These are phyloP conservation scores for Megacollybia marginata DNA, from an alignment of 768 basidiomycete genomes.

Conservation along the genomic window DNA sequence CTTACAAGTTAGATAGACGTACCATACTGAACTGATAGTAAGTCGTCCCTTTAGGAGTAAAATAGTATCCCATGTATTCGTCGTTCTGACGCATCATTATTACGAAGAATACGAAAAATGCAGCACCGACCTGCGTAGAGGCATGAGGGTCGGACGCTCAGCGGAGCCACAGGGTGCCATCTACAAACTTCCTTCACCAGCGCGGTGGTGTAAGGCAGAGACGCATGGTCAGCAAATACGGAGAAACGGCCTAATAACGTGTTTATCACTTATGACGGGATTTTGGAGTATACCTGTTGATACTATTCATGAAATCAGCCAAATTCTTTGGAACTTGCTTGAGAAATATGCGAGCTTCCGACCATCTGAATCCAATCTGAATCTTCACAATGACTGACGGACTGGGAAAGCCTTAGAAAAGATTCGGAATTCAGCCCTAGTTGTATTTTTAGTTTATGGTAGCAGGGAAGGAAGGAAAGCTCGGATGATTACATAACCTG, in stretches of 20 bases:
- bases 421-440: too few relatives aligned
- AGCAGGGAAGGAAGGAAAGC: too few relatives aligned
- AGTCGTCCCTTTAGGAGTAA: background rate
- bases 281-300: background rate
- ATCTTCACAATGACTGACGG: too few relatives aligned
- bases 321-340: background rate
- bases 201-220: background rate
- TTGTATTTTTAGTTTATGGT: too few relatives aligned
- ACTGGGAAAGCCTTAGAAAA: too few relatives aligned
- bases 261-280: constrained; percentile 6
- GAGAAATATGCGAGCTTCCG: background rate
- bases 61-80: background rate
- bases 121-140: too few relatives aligned
- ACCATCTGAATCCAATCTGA: too few relatives aligned
- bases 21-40: background rate
- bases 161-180: background rate
- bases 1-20: background rate
- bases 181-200: too few relatives aligned
- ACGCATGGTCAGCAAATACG: constrained; percentile 4
- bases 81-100: background rate
- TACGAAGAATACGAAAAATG: too few relatives aligned
- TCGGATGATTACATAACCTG: too few relatives aligned
- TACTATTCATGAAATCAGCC: background rate
- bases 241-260: too few relatives aligned
- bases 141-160: too few relatives aligned